phyloP scores from a whole-genome alignment of 805 yeast species.

The Wickerhamiella australiensis region DNA sequence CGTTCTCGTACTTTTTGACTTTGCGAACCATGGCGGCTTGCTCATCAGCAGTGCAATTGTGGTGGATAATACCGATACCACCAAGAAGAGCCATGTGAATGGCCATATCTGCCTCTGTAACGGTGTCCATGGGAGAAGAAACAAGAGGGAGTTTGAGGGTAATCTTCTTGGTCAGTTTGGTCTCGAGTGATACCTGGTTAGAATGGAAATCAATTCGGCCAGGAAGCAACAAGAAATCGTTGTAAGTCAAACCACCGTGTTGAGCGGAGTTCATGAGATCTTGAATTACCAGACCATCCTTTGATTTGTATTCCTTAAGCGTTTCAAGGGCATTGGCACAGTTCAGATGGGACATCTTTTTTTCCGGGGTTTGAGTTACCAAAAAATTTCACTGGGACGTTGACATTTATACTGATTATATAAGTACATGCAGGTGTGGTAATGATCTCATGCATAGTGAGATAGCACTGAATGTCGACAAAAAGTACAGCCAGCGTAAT shows the following conservation, averaged over 20 bases:
- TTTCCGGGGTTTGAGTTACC: conserved; percentile 6
- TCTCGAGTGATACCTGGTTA: conserved; percentile 60
- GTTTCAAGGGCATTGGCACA: conserved; percentile 44
- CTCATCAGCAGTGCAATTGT: conserved; percentile 91
- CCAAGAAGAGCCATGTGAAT: conserved; percentile 96
- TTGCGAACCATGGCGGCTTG: conserved; percentile 97
- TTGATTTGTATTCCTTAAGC: conserved; percentile 50
- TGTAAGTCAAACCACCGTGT: conserved; percentile 96
- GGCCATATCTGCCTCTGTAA: conserved; percentile 95
- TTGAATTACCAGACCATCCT: conserved; percentile 76
- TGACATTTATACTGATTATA: neutral
- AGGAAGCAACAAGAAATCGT: conserved; percentile 89
- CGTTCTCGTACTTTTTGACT: conserved; percentile 95
- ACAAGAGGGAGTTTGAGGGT: conserved; percentile 87
- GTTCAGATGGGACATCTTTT: neutral
- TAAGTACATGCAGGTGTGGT: neutral
- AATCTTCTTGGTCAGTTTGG: conserved; percentile 84
- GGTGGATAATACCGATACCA: conserved; percentile 97
- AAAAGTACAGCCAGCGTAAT: no score
- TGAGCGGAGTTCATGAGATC: conserved; percentile 78
- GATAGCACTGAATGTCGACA: no score
- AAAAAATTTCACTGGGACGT: conserved; percentile 7
- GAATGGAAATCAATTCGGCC: conserved; percentile 89
- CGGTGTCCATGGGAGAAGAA: conserved; percentile 99
- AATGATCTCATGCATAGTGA: neutral